Evolutionary conservation across 805 yeast genomes (phyloP), one percentile per base, ranked within the genome.

Genomic region (Yarrowia sp.): DNA sequence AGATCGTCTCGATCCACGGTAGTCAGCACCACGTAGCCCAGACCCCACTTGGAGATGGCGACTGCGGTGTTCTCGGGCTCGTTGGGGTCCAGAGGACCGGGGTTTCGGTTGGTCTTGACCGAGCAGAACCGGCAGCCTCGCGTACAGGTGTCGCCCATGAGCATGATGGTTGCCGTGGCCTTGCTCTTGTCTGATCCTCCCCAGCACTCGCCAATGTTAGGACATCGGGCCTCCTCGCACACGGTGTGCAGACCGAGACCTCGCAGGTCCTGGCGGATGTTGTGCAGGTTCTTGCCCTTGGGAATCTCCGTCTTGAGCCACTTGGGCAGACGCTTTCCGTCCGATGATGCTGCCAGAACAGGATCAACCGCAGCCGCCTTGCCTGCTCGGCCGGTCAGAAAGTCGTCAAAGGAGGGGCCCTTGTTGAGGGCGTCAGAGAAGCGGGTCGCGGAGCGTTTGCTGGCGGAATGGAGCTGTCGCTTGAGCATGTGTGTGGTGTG

Each of bases 131-230:
- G 81, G 73, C 99, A 94, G n/a, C 99, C 99, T 76, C 99, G 82
- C 0, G 99, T 94, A 76, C 99, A 94, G 0, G 99, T 94, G 70
- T 94, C 99, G 65, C 99, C 99, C 82, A 94, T 81, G 63, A 94
- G 79, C 99, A 94, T 94, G 68, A 94, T 94, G 1, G 99, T 94
- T 6, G 97, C 97, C 7, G 97, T 90, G 3, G 99, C 97, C 66
- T 90, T 93, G 6, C 93, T 84, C 73, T 92, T 82, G 68, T 81
- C 85, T 69, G 86, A 84, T 29, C 99, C 99, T 62, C 99, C 98
- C 99, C 99, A 94, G 75, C 99, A 94, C 73, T 94, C 99, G 59
- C 98, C 97, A 65, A 94, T 94, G 73, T 94, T 94, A n/a, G 99
- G 99, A 76, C 99, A 94, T 71, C 94, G 87, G 4, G 99, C 99